These are phyloP conservation scores for Nakazawaea wyomingensis DNA, from an alignment of 805 yeast genomes.

Conservation along the genomic window DNA sequence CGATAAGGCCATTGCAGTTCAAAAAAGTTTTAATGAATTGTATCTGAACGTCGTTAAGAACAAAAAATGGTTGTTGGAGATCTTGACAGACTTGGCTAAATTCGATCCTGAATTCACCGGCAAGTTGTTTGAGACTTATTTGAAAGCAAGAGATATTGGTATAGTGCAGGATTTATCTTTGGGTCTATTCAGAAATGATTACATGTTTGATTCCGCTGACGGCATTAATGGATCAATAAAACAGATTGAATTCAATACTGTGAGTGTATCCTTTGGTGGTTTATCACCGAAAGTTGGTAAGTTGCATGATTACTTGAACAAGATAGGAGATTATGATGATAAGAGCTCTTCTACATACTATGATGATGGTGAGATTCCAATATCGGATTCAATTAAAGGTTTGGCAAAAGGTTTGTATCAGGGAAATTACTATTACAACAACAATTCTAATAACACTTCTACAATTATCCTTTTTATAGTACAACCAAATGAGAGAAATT, in stretches of 20 bases:
- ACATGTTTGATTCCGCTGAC: conserved; percentile 58
- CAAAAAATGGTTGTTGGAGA: conserved; percentile 55
- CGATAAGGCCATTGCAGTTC: conserved; percentile 60
- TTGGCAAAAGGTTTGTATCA: conserved; percentile 67
- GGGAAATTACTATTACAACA: conserved; percentile 56
- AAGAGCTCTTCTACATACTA: conserved; percentile 36
- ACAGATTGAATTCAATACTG: conserved; percentile 95
- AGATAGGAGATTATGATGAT: conserved; percentile 47
- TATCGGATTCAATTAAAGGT: conserved; percentile 56
- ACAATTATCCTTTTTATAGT: conserved; percentile 70
- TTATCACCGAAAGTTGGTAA: conserved; percentile 74
- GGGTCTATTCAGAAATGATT: conserved; percentile 89
- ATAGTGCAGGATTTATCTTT: conserved; percentile 63
- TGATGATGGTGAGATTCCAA: conserved; percentile 45
- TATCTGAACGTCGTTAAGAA: conserved; percentile 64
- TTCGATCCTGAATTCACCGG: conserved; percentile 81
- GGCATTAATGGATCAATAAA: conserved; percentile 48
- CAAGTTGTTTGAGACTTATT: conserved; percentile 58
- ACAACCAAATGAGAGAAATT: conserved; percentile 82
- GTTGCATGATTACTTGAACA: conserved; percentile 64
- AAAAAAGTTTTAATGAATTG: conserved; percentile 62
- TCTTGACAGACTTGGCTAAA: conserved; percentile 47
- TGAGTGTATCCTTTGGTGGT: conserved; percentile 94
- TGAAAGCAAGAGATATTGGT: conserved; percentile 41
- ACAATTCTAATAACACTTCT: conserved; percentile 21